Evolutionary conservation across 805 yeast genomes (phyloP).

Genomic region (Hanseniaspora lindneri): DNA sequence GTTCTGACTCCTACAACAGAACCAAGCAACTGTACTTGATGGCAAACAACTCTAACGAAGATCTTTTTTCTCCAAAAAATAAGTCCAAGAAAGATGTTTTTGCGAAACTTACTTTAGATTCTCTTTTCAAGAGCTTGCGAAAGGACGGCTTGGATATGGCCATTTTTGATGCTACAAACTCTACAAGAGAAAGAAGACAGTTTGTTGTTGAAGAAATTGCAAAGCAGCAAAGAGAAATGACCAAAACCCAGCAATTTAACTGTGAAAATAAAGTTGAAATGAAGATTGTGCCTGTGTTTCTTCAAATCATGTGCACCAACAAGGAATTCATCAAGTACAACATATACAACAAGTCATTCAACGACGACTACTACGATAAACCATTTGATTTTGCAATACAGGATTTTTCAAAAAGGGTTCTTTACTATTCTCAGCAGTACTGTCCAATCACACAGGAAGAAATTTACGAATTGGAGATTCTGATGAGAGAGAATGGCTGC

Average conservation of each 20-base stretch:
- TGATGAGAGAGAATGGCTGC: background rate
- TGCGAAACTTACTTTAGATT: conserved; percentile 42
- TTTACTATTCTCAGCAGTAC: conserved; percentile 34
- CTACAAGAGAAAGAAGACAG: conserved; percentile 36
- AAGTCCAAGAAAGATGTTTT: conserved; percentile 37
- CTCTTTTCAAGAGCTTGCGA: conserved; percentile 34
- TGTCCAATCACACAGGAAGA: conserved; percentile 23
- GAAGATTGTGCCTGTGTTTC: conserved; percentile 38
- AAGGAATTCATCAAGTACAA: conserved; percentile 43
- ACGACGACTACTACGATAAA: conserved; percentile 46
- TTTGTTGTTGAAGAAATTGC: conserved; percentile 23
- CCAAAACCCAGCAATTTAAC: background rate
- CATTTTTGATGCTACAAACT: conserved; percentile 51
- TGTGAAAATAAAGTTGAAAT: conserved; percentile 15
- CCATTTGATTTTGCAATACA: conserved; percentile 42
- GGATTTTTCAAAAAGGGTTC: conserved; percentile 49
- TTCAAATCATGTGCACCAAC: conserved; percentile 52
- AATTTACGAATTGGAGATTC: background rate
- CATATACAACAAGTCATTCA: conserved; percentile 51
- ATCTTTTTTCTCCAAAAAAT: conserved; percentile 34
- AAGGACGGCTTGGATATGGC: conserved; percentile 39
- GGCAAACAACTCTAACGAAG: conserved; percentile 29
- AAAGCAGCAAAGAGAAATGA: background rate
- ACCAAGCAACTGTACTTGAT: conserved; percentile 20
- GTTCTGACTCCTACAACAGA: conserved; percentile 36